Conservation (phyloP, 2,329 filamentous ascomycete species). For the Fusarium subglutinans region DNA sequence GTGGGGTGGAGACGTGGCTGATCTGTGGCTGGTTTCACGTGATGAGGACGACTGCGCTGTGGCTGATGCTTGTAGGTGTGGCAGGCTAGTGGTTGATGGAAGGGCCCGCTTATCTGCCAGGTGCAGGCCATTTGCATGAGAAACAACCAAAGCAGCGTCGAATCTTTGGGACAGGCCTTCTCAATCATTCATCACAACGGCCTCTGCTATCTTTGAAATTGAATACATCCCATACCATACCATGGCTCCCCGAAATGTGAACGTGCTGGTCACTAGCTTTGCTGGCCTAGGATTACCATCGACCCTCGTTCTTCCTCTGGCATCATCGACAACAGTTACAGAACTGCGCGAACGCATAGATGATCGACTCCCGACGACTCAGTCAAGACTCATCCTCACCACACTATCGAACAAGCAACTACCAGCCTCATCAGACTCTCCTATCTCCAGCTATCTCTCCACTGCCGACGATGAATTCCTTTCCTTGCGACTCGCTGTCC, state of each 20-base stretch:
- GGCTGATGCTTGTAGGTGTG: constrained; percentile 20
- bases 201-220: neutral
- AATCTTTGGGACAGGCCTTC: constrained; percentile 11
- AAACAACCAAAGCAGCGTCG: constrained; percentile 6
- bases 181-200: neutral
- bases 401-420: constrained; percentile 82
- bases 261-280: constrained; percentile 87
- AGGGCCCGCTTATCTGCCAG: constrained; percentile 12
- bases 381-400: constrained; percentile 77
- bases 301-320: constrained; percentile 82
- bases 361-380: constrained; percentile 66
- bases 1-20: constrained; percentile 45
- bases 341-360: constrained; percentile 73
- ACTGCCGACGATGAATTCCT: constrained; percentile 72
- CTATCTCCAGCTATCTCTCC: constrained; percentile 71
- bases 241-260: constrained; percentile 71
- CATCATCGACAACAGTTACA: constrained; percentile 69
- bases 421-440: constrained; percentile 58
- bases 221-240: neutral
- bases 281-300: constrained; percentile 82
- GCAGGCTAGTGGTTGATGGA: neutral
- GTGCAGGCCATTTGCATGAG: constrained; percentile 8
- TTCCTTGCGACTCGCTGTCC: constrained; percentile 80
- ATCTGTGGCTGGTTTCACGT: constrained; percentile 47
- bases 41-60: constrained; percentile 38